Evolutionary conservation across 1,284 basidiomycete species (phyloP), one percentile per base, ranked within the genome.

Genomic region (Ustilago loliicola): DNA sequence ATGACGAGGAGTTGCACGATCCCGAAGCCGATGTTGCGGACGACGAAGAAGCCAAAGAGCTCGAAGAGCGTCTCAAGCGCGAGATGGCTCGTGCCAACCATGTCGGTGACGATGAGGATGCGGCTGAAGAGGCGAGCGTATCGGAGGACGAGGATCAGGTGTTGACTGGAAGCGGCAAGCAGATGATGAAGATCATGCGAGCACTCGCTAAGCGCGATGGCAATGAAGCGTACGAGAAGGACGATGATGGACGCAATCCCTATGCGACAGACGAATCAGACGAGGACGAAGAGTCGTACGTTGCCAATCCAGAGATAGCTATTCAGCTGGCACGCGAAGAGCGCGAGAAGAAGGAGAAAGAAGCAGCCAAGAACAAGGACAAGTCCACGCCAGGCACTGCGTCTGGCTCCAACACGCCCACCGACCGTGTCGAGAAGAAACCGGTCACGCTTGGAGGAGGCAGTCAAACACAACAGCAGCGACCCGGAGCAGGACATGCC

Each of bases 111-210:
- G 67, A 78, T 9, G 80, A 83, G 9, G 79, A 77, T 29, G 75
- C 61, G 30, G 73, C 53, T 7, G 78, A 77, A 48, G 75, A 72
- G 27, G 76, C 62, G 53, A 71, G 68, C 21, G 76, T 68, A 11
- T 69, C 58, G 11, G 80, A 80, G 61, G 77, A 77, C n/a, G 65
- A 79, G 45, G 78, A 84, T 54, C 80, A 84, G 45, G 59, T 73
- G 55, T 57, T 86, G 56, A 85, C 82, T 19, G 81, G 84, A 50
- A 81, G 77, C n/a, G 84, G 82, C 23, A 80, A 77, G 51, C 84
- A 86, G 70, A 83, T 86, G 83, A 83, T 83, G 75, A 84, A 85
- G 76, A 85, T 86, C 60, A 85, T 86, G 84, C 72, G 78, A 7
- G 84, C 84, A 8, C 77, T 85, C 1, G 83, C 74, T 29, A 77